phyloP scores from a whole-genome alignment of 148 eudicot genomes.

The Nepenthes gracilis region DNA sequence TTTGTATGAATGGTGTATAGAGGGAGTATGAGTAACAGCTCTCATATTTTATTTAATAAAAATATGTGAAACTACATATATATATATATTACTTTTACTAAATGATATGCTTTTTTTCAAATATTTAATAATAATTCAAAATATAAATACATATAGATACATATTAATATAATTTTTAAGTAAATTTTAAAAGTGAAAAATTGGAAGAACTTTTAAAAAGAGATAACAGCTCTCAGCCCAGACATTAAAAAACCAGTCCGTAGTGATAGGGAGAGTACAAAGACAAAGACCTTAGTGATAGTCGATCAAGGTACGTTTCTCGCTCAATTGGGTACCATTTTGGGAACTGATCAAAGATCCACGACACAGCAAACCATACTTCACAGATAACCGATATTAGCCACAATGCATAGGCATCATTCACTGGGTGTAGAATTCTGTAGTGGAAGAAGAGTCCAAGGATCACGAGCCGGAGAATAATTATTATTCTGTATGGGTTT shows the following conservation, averaged over 20 bases:
- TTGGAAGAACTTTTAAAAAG: too few species aligned
- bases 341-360: constrained; percentile 96
- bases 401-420: constrained; percentile 88
- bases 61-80: too few species aligned
- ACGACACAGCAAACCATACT: constrained; percentile 91
- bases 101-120: too few species aligned
- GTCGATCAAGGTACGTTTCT: constrained; percentile 91
- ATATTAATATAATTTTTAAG: too few species aligned
- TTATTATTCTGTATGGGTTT: constrained; percentile 81
- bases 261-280: neutral
- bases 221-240: too few species aligned
- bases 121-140: too few species aligned
- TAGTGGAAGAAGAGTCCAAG: constrained; percentile 85
- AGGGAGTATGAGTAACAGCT: too few species aligned
- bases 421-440: constrained; percentile 79
- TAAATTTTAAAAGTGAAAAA: too few species aligned
- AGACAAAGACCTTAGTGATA: constrained; percentile 59
- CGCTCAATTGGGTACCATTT: constrained; percentile 89
- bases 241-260: neutral
- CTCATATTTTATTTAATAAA: too few species aligned
- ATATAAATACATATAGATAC: too few species aligned
- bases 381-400: constrained; percentile 90
- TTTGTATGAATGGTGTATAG: too few species aligned
- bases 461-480: constrained; percentile 63
- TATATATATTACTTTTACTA: too few species aligned